A percentile compares a stretch with the other conserved stretches of the same genome.
Evolutionary conservation across 2,329 filamentous ascomycete genomes (phyloP).

Genomic region (Scedosporium dehoogii): DNA sequence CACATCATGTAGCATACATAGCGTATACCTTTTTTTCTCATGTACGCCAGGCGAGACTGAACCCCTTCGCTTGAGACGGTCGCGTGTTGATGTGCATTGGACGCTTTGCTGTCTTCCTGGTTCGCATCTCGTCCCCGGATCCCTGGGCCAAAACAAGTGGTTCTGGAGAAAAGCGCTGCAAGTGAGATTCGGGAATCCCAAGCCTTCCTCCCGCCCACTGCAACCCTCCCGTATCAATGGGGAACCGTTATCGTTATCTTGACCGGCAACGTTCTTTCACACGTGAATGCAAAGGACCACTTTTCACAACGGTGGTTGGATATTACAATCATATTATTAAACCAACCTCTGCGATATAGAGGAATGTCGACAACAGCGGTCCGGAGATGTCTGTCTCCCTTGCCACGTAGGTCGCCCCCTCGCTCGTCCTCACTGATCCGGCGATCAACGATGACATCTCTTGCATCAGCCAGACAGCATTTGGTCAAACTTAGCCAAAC

Average conservation of each 20-base stretch:
- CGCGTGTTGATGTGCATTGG: neutral
- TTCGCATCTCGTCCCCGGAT: neutral
- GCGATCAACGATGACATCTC: too few relatives aligned
- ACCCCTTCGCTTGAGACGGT: neutral
- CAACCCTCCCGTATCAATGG: neutral
- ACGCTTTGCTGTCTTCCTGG: too few relatives aligned
- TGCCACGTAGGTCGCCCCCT: too few relatives aligned
- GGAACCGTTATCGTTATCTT: neutral
- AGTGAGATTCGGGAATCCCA: neutral
- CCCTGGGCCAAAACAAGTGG: neutral
- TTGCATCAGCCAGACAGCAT: too few relatives aligned
- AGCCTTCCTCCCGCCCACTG: neutral
- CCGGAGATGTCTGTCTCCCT: too few relatives aligned
- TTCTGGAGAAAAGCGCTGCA: neutral
- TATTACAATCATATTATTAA: too few relatives aligned
- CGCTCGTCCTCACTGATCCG: too few relatives aligned
- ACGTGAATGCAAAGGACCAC: neutral
- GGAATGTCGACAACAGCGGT: too few relatives aligned
- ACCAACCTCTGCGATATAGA: too few relatives aligned
- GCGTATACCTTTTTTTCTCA: neutral
- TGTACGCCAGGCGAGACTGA: neutral
- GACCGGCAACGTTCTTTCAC: neutral
- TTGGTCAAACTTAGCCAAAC: too few relatives aligned
- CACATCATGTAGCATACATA: neutral
- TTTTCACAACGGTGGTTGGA: too few relatives aligned